These are phyloP conservation scores for Cladorrhinum sp. DNA, from an alignment of 2,329 filamentous ascomycete genomes.

Conservation along the genomic window DNA sequence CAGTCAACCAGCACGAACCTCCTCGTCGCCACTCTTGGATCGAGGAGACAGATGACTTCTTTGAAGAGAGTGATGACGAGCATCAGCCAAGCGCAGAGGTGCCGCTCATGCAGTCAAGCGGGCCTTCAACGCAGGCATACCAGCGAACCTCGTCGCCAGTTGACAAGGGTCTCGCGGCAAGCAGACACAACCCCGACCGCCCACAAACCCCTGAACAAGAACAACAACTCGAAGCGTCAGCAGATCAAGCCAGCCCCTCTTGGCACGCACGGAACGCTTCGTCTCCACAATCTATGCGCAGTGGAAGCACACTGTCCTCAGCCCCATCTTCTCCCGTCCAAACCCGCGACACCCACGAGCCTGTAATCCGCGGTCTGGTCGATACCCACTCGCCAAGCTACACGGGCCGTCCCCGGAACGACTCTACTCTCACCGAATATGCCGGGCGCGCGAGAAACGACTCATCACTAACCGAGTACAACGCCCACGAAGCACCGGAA, in stretches of 20 bases:
- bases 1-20: background rate
- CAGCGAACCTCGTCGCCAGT: conserved; percentile 15
- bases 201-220: conserved; percentile 21
- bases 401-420: conserved; percentile 23
- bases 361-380: conserved; percentile 34
- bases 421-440: conserved; percentile 30
- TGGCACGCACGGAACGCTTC: conserved; percentile 34
- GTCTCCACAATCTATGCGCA: conserved; percentile 35
- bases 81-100: background rate
- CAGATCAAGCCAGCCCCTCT: conserved; percentile 33
- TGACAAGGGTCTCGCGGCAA: conserved; percentile 29
- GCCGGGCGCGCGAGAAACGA: conserved; percentile 19
- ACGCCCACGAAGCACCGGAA: conserved; percentile 9
- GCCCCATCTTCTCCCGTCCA: conserved; percentile 31
- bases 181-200: conserved; percentile 29
- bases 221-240: conserved; percentile 24
- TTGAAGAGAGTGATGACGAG: conserved; percentile 1
- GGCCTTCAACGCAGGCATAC: conserved; percentile 11
- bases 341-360: conserved; percentile 32
- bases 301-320: conserved; percentile 37
- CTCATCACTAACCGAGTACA: conserved; percentile 21
- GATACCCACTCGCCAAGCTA: conserved; percentile 16
- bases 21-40: background rate
- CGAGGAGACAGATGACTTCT: conserved; percentile 11
- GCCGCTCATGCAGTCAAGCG: conserved; percentile 5